These are phyloP conservation scores for Penicillium sp. DNA, from an alignment of 2,329 filamentous ascomycete genomes.

Conservation along the genomic window DNA sequence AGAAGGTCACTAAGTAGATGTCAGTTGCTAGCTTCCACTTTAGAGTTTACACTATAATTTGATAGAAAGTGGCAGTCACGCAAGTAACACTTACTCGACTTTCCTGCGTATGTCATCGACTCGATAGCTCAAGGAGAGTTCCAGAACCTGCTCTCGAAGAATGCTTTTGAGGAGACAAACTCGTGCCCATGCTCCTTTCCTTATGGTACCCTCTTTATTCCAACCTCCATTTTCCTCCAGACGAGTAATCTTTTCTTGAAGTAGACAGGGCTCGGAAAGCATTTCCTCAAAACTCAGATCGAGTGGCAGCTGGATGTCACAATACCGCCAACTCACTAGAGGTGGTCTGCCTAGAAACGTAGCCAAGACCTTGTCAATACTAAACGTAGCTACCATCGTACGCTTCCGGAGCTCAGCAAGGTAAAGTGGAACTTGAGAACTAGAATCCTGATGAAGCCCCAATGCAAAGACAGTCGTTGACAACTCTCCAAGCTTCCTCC, in stretches of 20 bases:
- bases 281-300: constrained; percentile 34
- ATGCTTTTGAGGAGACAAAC: constrained; percentile 15
- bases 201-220: constrained; percentile 11
- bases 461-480: constrained; percentile 49
- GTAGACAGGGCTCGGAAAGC: constrained; percentile 10
- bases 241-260: constrained; percentile 10
- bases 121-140: constrained; percentile 24
- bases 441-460: constrained; percentile 42
- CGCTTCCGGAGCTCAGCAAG: constrained; percentile 31
- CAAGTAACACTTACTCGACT: constrained; percentile 19
- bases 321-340: constrained; percentile 33
- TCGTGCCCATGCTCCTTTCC: constrained; percentile 15
- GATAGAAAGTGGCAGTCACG: no score
- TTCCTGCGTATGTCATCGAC: constrained; percentile 19
- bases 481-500: constrained; percentile 51
- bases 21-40: neutral
- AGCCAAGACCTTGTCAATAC: constrained; percentile 33
- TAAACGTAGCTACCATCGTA: constrained; percentile 31
- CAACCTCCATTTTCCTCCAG: constrained; percentile 15
- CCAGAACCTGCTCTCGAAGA: constrained; percentile 26
- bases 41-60: no score
- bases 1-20: constrained; percentile 15
- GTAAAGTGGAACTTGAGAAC: constrained; percentile 33
- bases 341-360: constrained; percentile 37
- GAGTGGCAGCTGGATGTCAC: constrained; percentile 30